phyloP scores from a whole-genome alignment of 441 rosid species.

The Mallotus japonicus region DNA sequence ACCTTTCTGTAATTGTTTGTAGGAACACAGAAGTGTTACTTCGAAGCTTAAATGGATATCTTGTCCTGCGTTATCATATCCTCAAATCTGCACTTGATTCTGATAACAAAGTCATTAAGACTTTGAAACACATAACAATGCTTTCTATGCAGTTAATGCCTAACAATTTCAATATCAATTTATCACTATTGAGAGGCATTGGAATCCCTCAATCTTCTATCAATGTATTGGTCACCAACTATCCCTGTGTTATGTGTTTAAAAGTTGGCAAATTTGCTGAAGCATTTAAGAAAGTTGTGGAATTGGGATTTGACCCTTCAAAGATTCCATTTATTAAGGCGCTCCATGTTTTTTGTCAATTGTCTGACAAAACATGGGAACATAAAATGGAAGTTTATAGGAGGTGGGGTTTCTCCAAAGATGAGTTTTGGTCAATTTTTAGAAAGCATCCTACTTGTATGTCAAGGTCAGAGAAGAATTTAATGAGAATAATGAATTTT shows the following conservation, averaged over 20 bases:
- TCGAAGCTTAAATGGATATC: conserved; percentile 24
- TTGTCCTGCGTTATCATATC: conserved; percentile 30
- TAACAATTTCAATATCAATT: not conserved
- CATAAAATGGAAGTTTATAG: conserved; percentile 19
- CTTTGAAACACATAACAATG: not conserved
- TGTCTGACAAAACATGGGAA: conserved; percentile 25
- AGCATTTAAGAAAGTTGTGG: conserved; percentile 14
- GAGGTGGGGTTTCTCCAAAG: conserved; percentile 35
- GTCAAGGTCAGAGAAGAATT: conserved; percentile 16
- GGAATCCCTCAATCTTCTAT: not conserved
- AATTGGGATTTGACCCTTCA: conserved; percentile 29
- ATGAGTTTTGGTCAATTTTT: conserved; percentile 22
- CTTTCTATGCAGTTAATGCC: not conserved
- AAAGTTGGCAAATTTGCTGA: not conserved
- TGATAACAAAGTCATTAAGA: not conserved
- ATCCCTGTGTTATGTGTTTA: not conserved
- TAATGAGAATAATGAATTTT: conserved; percentile 22
- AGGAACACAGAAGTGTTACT: conserved; percentile 9
- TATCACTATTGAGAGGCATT: not conserved
- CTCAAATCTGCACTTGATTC: conserved; percentile 21
- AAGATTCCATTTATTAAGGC: conserved; percentile 18
- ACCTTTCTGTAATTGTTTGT: conserved; percentile 15
- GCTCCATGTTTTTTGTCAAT: not conserved
- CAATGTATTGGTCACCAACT: not conserved
- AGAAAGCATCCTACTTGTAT: conserved; percentile 22